A percentile compares a stretch with the other conserved stretches of the same genome.
phyloP scores from a whole-genome alignment of 805 yeast genomes.

The Tetrapisispora pingtungensis region DNA sequence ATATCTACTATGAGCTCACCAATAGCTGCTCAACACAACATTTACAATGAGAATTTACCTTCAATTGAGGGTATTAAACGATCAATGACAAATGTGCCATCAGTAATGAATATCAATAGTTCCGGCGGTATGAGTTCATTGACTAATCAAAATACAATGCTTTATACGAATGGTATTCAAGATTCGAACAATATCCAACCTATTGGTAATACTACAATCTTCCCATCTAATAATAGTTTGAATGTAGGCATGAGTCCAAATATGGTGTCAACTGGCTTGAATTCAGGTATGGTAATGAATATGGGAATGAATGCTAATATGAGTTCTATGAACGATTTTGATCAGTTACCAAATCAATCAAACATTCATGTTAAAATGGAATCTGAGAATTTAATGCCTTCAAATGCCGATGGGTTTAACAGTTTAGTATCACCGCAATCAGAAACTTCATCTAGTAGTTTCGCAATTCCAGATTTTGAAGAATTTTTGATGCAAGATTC shows the following conservation, averaged over 20 bases:
- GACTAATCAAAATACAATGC: background rate
- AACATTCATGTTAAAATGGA: background rate
- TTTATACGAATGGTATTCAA: background rate
- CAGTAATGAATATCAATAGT: background rate
- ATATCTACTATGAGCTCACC: background rate
- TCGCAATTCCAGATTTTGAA: constrained; percentile 27
- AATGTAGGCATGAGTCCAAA: background rate
- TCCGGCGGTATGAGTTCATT: background rate
- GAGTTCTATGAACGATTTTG: background rate
- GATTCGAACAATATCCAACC: background rate
- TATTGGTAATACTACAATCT: background rate
- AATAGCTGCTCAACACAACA: background rate
- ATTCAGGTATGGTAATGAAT: background rate
- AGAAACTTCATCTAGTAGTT: constrained; percentile 13
- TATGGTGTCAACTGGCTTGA: background rate
- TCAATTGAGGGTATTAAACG: background rate
- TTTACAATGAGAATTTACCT: background rate
- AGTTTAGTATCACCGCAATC: constrained; percentile 14
- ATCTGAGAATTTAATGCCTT: background rate
- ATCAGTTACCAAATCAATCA: background rate
- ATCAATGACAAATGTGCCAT: background rate
- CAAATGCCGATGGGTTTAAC: constrained; percentile 1
- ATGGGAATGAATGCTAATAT: background rate
- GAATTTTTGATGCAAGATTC: constrained; percentile 27
- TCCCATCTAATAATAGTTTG: background rate